These are phyloP conservation scores for Ceratocystis papillata DNA, from an alignment of 2,329 filamentous ascomycete species.

Conservation along the genomic window DNA sequence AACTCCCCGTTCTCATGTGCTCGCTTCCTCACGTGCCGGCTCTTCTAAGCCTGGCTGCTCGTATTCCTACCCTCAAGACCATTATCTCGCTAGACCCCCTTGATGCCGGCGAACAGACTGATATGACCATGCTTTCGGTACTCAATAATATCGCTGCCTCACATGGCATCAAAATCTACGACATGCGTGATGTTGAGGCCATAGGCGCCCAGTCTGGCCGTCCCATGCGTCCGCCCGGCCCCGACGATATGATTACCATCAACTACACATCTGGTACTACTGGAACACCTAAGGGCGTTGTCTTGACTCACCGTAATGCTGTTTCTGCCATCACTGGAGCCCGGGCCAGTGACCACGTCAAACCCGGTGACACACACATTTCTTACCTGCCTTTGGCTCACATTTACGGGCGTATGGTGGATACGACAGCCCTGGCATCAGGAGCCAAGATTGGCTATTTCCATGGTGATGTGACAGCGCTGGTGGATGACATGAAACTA, in stretches of 20 bases:
- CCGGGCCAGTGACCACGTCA: slow-evolving; percentile 44
- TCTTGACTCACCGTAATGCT: slow-evolving; percentile 71
- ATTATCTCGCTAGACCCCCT: slow-evolving; percentile 81
- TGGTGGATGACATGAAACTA: slow-evolving; percentile 85
- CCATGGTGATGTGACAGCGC: slow-evolving; percentile 74
- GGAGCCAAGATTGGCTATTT: slow-evolving; percentile 81
- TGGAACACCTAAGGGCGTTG: slow-evolving; percentile 70
- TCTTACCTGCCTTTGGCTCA: slow-evolving; percentile 92
- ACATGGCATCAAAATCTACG: slow-evolving; percentile 66
- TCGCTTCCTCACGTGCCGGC: slow-evolving; percentile 71
- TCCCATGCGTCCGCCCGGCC: slow-evolving; percentile 58
- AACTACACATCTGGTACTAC: slow-evolving; percentile 87
- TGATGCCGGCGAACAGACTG: slow-evolving; percentile 63
- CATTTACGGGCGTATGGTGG: slow-evolving; percentile 78
- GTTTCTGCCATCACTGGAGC: slow-evolving; percentile 58
- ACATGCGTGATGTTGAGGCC: slow-evolving; percentile 69
- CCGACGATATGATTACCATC: slow-evolving; percentile 74
- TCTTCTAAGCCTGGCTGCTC: slow-evolving; percentile 67
- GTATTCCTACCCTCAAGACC: slow-evolving; percentile 69
- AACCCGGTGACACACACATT: slow-evolving; percentile 50
- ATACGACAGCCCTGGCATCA: slow-evolving; percentile 61
- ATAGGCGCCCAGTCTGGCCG: slow-evolving; percentile 61
- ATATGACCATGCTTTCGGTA: slow-evolving; percentile 67
- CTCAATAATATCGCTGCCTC: slow-evolving; percentile 64
- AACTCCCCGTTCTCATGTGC: slow-evolving; percentile 62